A percentile compares a stretch with the other conserved stretches of the same genome.
phyloP scores from a whole-genome alignment of 148 eudicot species.

The Nyssa sinensis region DNA sequence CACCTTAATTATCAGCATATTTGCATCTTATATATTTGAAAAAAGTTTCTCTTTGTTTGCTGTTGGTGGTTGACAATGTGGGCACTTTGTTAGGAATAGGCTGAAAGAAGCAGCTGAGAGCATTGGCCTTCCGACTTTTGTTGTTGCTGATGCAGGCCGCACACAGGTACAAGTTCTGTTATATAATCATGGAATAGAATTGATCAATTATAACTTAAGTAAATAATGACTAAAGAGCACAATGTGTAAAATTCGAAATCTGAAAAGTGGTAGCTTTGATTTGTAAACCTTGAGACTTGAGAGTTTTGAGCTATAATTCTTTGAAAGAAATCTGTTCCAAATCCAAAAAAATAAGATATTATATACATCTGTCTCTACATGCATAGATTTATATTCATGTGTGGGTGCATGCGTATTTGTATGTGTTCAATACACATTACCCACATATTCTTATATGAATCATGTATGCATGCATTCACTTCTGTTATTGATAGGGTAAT shows the following conservation, averaged over 20 bases:
- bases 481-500: background rate
- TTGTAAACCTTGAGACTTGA: conserved; percentile 1
- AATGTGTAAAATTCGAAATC: background rate
- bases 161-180: conserved; percentile 54
- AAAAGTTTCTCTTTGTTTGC: background rate
- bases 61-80: conserved; percentile 6
- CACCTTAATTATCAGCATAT: background rate
- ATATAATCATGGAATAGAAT: background rate
- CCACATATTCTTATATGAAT: background rate
- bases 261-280: background rate
- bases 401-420: too few species aligned
- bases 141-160: conserved; percentile 97
- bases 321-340: background rate
- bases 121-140: conserved; percentile 89
- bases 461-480: background rate
- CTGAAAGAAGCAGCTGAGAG: conserved; percentile 77
- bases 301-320: background rate
- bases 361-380: background rate
- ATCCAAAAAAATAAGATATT: background rate
- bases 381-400: background rate
- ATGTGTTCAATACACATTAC: too few species aligned
- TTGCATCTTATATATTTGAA: background rate
- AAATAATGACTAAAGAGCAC: background rate
- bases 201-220: background rate
- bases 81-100: conserved; percentile 60